Evolutionary conservation across 768 basidiomycete species (phyloP), one percentile per base, ranked within the genome.

Genomic region (Termitomyces sp.): DNA sequence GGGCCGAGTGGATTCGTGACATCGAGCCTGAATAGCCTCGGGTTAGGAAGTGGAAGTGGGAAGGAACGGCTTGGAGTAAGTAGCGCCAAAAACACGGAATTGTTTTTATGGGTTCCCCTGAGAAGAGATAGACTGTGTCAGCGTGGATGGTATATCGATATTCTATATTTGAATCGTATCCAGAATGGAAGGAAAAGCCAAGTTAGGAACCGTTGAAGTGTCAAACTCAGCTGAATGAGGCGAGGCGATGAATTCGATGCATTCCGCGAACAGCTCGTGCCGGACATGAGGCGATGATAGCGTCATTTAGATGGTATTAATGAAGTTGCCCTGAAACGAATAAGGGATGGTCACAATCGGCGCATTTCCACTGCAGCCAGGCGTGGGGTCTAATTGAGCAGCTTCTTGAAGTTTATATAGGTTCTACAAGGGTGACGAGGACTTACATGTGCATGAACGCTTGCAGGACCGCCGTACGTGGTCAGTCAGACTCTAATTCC

Each of bases 201-300:
- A 25, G 25, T 23, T 27, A 29, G 49, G 49, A 11, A 51, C 49
- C 49, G 37, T 38, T 38, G 37, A 38, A 38, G 49, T 40, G 49
- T 29, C 49, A 51, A 5, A 10, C 49, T 49, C n/a, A n/a, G n/a
- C n/a, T 3, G 9, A 51, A 51, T n/a, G n/a, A n/a, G n/a, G n/a
- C n/a, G 25, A 40, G 49, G 49, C 27, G 35, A 51, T 51, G 49
- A 50, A 50, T 37, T n/a, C 49, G 35, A 50, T 50, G 25, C 21
- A 21, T 50, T 51, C 49, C 25, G 35, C 37, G 25, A 51, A 29
- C 49, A 50, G 23, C 35, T 37, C 25, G 37, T 51, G 49, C 25
- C 49, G 58, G 58, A 56, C 57, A 56, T 55, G 59, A 63, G 57
- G 65, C 54, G 47, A 56, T 38, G 49, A 37, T 38, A 32, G 57